Evolutionary conservation across 148 eudicot species (phyloP).

Genomic region (Bassia scoparia): DNA sequence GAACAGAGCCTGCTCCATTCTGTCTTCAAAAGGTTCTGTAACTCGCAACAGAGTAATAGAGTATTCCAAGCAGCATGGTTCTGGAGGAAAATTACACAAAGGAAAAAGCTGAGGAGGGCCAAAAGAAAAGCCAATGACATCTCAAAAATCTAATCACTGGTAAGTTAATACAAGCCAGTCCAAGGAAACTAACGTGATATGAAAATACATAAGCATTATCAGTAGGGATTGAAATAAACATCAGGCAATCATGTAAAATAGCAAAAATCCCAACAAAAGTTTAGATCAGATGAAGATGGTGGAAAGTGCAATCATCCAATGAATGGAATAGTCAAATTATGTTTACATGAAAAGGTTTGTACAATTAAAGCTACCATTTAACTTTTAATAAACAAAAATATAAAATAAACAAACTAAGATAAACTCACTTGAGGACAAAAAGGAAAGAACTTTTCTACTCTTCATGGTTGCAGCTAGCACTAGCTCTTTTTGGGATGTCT

Average conservation of each 20-base stretch:
- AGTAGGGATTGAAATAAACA: not conserved
- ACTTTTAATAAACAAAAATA: not conserved
- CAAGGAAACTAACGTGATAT: too few relatives aligned
- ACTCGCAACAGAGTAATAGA: constrained; percentile 50
- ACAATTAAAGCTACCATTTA: not conserved
- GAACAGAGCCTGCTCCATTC: constrained; percentile 96
- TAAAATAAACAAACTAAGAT: constrained; percentile 4
- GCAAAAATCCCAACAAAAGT: not conserved
- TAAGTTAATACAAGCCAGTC: not conserved
- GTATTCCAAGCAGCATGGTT: constrained; percentile 60
- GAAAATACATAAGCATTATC: not conserved
- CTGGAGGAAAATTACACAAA: constrained; percentile 30
- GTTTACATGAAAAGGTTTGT: not conserved
- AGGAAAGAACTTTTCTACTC: constrained; percentile 38
- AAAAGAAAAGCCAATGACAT: not conserved
- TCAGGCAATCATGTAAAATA: not conserved
- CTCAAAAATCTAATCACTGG: not conserved
- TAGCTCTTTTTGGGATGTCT: constrained; percentile 55
- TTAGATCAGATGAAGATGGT: not conserved
- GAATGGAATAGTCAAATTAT: not conserved
- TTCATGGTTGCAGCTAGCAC: constrained; percentile 63
- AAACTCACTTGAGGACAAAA: constrained; percentile 56
- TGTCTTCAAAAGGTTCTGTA: constrained; percentile 84
- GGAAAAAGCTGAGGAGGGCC: not conserved
- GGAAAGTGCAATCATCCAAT: not conserved